A percentile compares a stretch with the other conserved stretches of the same genome.
Conservation (phyloP, 2,329 filamentous ascomycete genomes). For the Verticillium longisporum region DNA sequence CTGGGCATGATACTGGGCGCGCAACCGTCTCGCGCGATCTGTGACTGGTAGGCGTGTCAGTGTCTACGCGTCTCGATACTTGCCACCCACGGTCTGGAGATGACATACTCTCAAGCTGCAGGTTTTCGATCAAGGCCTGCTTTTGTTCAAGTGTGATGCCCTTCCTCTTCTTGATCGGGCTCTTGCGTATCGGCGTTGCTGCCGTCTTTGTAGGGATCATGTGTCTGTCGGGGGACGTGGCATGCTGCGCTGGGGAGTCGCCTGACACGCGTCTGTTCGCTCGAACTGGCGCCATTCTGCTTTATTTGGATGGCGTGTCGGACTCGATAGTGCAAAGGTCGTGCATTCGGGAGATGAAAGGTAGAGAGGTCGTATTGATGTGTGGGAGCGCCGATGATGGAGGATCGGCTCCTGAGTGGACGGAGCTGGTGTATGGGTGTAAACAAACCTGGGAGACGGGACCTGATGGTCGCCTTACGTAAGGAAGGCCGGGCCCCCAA, state of each 20-base stretch:
- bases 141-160: conserved; percentile 68
- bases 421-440: conserved; percentile 12
- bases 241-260: conserved; percentile 16
- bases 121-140: conserved; percentile 79
- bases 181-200: conserved; percentile 38
- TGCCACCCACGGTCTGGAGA: background rate
- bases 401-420: conserved; percentile 11
- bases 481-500: background rate
- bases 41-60: conserved; percentile 55
- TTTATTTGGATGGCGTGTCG: conserved; percentile 3
- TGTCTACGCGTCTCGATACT: background rate
- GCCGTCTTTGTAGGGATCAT: conserved; percentile 23
- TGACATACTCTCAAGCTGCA: conserved; percentile 75
- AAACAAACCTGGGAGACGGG: conserved; percentile 14
- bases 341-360: conserved; percentile 26
- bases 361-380: background rate
- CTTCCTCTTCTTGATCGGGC: conserved; percentile 54
- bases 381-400: conserved; percentile 1
- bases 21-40: conserved; percentile 77
- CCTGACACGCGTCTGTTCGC: conserved; percentile 25
- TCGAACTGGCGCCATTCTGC: conserved; percentile 38
- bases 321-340: background rate
- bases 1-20: conserved; percentile 83
- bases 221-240: conserved; percentile 14
- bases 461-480: background rate